Base-by-base conservation (phyloP, 306 rosid species). In the Clitoria ternatea region DNA sequence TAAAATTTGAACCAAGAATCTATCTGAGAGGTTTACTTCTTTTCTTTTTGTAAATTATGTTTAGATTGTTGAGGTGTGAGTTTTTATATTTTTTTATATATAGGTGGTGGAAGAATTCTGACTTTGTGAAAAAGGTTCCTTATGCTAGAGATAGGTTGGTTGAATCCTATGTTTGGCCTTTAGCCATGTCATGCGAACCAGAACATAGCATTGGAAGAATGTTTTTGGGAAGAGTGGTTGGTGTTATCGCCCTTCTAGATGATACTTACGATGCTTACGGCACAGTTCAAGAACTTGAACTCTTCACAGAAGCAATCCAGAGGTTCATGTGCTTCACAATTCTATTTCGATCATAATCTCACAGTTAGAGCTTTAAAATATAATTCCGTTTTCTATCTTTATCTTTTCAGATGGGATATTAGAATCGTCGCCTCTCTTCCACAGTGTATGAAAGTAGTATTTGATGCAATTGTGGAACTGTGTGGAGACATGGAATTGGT, bases 231-330 rank as follows among this genome's bases (percentile, higher is more conserved):
- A 79, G 81, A 71, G 53, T 86, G 20, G 3, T 22, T 5, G 22
- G 27, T 2, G n/a, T 69, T 19, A 6, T 52, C 24, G 18, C 77
- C 0, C 1, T 23, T 2, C 0, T 80, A 2, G 86, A 85, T 27
- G 89, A 82, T 30, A 77, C 73, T 4, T 77, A 80, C 56, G 90
- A 83, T 69, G 63, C 54, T 1, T 62, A 81, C 24, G 88, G 77
- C 5, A 83, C 77, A 5, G 0, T 72, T 70, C 73, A 83, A 72
- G 88, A 83, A 49, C 84, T 83, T 7, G 61, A 76, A 7, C 66
- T 76, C 9, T 81, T 86, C 36, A 79, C 85, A 1, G 4, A 77
- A 12, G 86, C 83, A 6, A 29, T 85, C 13, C 12, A 73, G 4
- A 85, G 82, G 85, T 52, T 35, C 14, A 33, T 33, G 11, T 4